Base-by-base conservation (phyloP, 2,329 filamentous ascomycete genomes). In the Verticillium klebahnii region DNA sequence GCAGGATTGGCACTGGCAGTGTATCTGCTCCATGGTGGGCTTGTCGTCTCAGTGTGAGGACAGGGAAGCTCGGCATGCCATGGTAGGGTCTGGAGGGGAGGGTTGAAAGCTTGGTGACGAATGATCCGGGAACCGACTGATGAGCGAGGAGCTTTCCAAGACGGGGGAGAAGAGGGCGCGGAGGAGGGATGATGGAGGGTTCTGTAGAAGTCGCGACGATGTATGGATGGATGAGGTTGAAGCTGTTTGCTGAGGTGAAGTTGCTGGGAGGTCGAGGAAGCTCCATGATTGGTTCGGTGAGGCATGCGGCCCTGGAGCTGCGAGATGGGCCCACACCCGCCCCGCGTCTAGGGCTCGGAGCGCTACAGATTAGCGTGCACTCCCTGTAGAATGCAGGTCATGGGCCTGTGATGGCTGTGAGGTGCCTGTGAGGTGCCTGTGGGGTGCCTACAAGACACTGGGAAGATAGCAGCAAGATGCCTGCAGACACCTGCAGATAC, bases 1-100 rank as follows among this genome's bases (percentile, higher is more conserved):
- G 62, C 71, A 75, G 34, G 67, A 67, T 59, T 69, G 67, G 68
- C 78, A 80, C 62, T 71, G 72, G 67, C 73, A 72, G 34, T 65
- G 61, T 54, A 78, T 68, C 6, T 56, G 64, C 36, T 78, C 73
- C 76, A 79, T 79, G 55, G 7, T 36, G 19, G 37, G 29, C 23
- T 23, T 17, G 23, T 14, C 15, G 37, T 12, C 15, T 15, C 6
- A 15, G 5, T 15, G 37, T 40, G 34, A 36, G 34, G 34, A 36
- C 37, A 40, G 37, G 37, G 37, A 15, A 40, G 14, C 14, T 40
- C 15, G 37, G 17, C 6, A 17, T 40, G 6, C 6, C 37, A 40
- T 40, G 15, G 14, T 15, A 40, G 17, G 37, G 37, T 40, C 37
- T n/a, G 15, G 37, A 39, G 37, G 37, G 14, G 37, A 15, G 37